phyloP scores from a whole-genome alignment of 306 rosid species.

The Cucumis hystrix region DNA sequence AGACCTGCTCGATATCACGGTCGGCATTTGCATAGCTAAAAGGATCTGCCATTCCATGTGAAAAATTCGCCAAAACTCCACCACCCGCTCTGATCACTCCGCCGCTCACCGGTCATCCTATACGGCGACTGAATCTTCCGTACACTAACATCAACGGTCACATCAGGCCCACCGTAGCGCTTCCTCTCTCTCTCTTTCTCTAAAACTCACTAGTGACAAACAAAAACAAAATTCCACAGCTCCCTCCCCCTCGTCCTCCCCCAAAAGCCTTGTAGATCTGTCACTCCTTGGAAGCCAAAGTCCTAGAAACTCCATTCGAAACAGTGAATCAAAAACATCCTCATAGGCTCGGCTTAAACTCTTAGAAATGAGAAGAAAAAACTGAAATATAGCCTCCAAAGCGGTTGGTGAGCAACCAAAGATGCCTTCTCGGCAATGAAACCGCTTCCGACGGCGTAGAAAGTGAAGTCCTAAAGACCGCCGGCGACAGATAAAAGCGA shows the following conservation, averaged over 20 bases:
- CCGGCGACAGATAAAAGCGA: conserved; percentile 23
- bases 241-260: conserved; percentile 15
- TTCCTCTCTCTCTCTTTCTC: conserved; percentile 8
- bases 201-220: conserved; percentile 8
- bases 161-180: conserved; percentile 17
- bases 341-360: conserved; percentile 13
- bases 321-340: conserved; percentile 26
- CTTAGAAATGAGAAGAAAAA: conserved; percentile 7
- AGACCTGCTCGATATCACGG: conserved; percentile 79
- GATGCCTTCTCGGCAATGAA: background rate
- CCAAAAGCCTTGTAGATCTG: conserved; percentile 36
- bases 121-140: conserved; percentile 38
- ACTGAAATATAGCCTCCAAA: background rate
- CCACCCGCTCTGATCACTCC: conserved; percentile 84
- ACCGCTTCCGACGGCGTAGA: background rate
- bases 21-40: conserved; percentile 81
- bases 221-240: conserved; percentile 7
- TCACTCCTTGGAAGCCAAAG: conserved; percentile 14
- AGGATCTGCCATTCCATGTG: conserved; percentile 99
- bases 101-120: conserved; percentile 89
- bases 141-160: conserved; percentile 61
- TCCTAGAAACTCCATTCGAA: conserved; percentile 24
- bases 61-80: conserved; percentile 54
- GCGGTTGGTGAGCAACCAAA: conserved; percentile 1
- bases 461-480: conserved; percentile 6